phyloP scores from a whole-genome alignment of 192 early-diverging fungal genomes.

The Linderina pennispora region DNA sequence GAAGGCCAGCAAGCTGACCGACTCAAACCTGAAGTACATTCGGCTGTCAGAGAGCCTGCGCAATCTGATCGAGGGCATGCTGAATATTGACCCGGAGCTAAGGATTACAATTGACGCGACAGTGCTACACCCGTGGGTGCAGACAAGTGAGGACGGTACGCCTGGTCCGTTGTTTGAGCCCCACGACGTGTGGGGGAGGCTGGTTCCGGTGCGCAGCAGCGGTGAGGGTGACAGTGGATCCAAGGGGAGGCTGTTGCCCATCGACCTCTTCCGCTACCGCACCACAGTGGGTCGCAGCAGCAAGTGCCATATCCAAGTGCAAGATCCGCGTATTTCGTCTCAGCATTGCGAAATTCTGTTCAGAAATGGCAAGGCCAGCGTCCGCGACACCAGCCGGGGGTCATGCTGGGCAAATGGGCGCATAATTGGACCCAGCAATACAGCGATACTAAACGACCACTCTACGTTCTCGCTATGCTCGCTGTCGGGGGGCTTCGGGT shows the following conservation, averaged over 20 bases:
- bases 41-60: conserved; percentile 17
- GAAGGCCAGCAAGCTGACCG: conserved; percentile 16
- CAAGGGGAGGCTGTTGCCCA: too few relatives aligned
- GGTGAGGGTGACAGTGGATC: too few relatives aligned
- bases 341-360: conserved; percentile 28
- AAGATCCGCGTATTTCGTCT: conserved; percentile 25
- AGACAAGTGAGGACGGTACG: conserved; percentile 19
- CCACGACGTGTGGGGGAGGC: conserved; percentile 25
- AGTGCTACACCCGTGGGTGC: conserved; percentile 36
- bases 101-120: conserved; percentile 23
- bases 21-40: conserved; percentile 9
- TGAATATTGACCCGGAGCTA: conserved; percentile 14
- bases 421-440: conserved; percentile 4
- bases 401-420: conserved; percentile 15
- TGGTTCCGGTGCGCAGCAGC: too few relatives aligned
- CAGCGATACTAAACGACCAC: conserved; percentile 7
- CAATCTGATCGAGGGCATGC: conserved; percentile 23
- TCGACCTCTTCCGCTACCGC: conserved; percentile 21
- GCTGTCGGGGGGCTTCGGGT: too few relatives aligned
- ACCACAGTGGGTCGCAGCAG: conserved; percentile 29
- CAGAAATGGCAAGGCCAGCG: conserved; percentile 3
- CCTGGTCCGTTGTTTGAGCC: conserved; percentile 19
- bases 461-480: conserved; percentile 15
- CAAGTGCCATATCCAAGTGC: conserved; percentile 31
- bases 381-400: conserved; percentile 24